Evolutionary conservation across 768 basidiomycete species (phyloP).

Genomic region (Phanerochaete sordida): DNA sequence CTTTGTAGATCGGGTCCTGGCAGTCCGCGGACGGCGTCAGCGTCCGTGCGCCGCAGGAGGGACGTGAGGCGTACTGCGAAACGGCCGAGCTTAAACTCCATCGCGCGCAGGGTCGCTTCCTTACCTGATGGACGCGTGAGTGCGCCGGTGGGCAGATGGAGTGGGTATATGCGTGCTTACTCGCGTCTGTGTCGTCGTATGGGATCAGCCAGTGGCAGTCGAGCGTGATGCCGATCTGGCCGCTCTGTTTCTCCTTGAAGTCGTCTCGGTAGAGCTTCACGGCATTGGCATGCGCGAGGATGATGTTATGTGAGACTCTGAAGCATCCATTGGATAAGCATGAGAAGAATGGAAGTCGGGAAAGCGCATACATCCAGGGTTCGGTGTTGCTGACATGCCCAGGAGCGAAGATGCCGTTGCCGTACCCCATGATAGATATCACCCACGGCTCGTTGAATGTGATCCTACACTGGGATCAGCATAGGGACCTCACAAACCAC

Average conservation of each 20-base stretch:
- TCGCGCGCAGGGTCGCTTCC: conserved; percentile 36
- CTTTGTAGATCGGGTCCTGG: conserved; percentile 69
- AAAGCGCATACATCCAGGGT: conserved; percentile 59
- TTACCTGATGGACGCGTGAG: conserved; percentile 26
- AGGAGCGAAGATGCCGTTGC: conserved; percentile 67
- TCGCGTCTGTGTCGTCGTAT: conserved; percentile 64
- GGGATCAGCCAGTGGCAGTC: conserved; percentile 78
- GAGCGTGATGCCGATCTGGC: conserved; percentile 74
- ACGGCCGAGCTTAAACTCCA: conserved; percentile 39
- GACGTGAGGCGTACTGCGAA: conserved; percentile 13
- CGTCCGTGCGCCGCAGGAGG: no score
- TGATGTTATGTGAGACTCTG: conserved; percentile 67
- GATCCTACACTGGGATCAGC: conserved; percentile 40
- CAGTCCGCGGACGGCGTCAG: no score
- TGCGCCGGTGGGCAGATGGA: background rate
- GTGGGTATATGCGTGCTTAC: conserved; percentile 35
- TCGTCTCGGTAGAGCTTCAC: conserved; percentile 64
- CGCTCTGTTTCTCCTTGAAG: conserved; percentile 60
- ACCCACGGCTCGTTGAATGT: conserved; percentile 80
- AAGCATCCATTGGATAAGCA: background rate
- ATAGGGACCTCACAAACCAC: no score
- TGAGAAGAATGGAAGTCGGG: background rate
- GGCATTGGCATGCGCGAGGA: conserved; percentile 66
- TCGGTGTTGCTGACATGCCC: conserved; percentile 68
- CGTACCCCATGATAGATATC: conserved; percentile 67